Conservation (phyloP, 805 yeast species). For the Saccharomycopsis oosterbeekiorum region DNA sequence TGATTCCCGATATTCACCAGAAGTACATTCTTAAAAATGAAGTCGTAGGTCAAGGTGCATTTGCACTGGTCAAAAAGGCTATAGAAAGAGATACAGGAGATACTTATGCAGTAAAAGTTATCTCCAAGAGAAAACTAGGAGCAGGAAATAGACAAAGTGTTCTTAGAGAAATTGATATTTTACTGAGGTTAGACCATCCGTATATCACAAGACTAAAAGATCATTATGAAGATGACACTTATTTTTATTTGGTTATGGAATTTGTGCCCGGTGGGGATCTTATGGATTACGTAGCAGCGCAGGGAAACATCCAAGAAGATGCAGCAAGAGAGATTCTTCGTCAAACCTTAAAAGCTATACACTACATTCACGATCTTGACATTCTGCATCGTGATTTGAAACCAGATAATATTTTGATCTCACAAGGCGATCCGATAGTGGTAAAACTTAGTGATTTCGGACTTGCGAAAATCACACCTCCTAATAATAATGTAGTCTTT, state of each 20-base stretch:
- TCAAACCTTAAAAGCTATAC: slow-evolving; percentile 76
- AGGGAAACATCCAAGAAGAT: slow-evolving; percentile 86
- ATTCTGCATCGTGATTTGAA: slow-evolving; percentile 94
- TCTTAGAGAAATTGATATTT: slow-evolving; percentile 73
- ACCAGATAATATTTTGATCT: slow-evolving; percentile 90
- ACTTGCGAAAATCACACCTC: slow-evolving; percentile 58
- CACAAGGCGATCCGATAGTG: slow-evolving; percentile 80
- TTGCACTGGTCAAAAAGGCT: slow-evolving; percentile 90
- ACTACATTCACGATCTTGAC: slow-evolving; percentile 80
- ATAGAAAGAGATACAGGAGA: slow-evolving; percentile 78
- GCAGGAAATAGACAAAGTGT: slow-evolving; percentile 75
- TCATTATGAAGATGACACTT: slow-evolving; percentile 73
- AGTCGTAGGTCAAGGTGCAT: slow-evolving; percentile 95
- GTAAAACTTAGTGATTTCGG: slow-evolving; percentile 97
- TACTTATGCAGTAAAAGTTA: slow-evolving; percentile 84
- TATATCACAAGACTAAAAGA: slow-evolving; percentile 77
- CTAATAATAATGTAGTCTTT: not conserved
- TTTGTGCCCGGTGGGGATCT: slow-evolving; percentile 93
- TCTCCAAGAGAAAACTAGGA: slow-evolving; percentile 66
- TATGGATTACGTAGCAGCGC: slow-evolving; percentile 93
- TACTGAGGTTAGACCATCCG: slow-evolving; percentile 71
- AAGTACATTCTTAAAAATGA: slow-evolving; percentile 75
- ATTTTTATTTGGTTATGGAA: slow-evolving; percentile 88
- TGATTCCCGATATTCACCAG: slow-evolving; percentile 41
- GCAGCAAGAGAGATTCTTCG: slow-evolving; percentile 79